Conservation (phyloP, 1,139 yeast genomes). For the Blastobotrys capitulatus region DNA sequence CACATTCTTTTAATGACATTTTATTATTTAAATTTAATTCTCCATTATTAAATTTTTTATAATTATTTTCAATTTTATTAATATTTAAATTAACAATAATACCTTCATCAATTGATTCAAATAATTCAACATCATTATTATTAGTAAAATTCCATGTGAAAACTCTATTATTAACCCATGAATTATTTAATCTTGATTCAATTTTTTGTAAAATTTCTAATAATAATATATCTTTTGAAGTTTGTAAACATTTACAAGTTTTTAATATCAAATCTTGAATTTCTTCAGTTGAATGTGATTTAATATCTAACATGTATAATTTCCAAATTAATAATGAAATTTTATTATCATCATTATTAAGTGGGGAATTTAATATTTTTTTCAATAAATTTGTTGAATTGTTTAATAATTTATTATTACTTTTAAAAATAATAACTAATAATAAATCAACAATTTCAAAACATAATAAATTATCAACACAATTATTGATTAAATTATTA, state of each 20-base stretch:
- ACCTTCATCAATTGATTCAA: constrained; percentile 39
- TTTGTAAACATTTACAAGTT: constrained; percentile 57
- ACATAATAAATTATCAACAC: neutral
- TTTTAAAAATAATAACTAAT: neutral
- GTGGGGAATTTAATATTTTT: neutral
- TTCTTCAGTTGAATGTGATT: constrained; percentile 42
- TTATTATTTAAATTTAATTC: constrained; percentile 10
- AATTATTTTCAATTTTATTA: constrained; percentile 45
- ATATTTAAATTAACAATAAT: constrained; percentile 53
- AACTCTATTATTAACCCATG: constrained; percentile 57
- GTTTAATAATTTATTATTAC: neutral
- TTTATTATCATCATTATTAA: too few species aligned
- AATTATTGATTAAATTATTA: neutral
- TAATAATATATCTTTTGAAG: constrained; percentile 57
- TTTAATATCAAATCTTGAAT: constrained; percentile 46
- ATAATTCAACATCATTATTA: constrained; percentile 16
- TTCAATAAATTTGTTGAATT: neutral
- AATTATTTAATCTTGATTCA: constrained; percentile 45
- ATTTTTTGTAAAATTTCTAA: constrained; percentile 49
- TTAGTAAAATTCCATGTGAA: constrained; percentile 62
- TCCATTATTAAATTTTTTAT: constrained; percentile 34
- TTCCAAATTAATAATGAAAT: constrained; percentile 24
- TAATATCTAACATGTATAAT: constrained; percentile 37
- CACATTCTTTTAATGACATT: constrained; percentile 3
- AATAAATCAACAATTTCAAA: neutral